Conservation (phyloP, 2,329 filamentous ascomycete genomes). For the Fusarium drepaniforme region DNA sequence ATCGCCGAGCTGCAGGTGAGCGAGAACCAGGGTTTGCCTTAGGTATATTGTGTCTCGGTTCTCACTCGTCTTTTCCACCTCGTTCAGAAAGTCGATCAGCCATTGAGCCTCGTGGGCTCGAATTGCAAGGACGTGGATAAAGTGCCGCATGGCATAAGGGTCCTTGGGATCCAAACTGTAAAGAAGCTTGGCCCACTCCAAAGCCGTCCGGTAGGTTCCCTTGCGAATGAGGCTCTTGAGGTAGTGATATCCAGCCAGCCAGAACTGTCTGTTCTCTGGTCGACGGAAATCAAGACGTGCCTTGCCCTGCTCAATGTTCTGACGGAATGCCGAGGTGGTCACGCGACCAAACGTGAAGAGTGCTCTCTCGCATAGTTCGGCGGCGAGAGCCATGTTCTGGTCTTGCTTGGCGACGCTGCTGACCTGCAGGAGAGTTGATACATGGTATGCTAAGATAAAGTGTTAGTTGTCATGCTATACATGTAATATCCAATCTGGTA, state of each 20-base stretch:
- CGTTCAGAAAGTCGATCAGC: slow-evolving; percentile 76
- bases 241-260: slow-evolving; percentile 90
- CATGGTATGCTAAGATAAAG: slow-evolving; percentile 77
- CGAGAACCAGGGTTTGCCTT: slow-evolving; percentile 81
- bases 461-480: background rate
- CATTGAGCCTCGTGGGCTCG: slow-evolving; percentile 82
- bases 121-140: slow-evolving; percentile 88
- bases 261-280: slow-evolving; percentile 92
- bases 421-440: slow-evolving; percentile 93
- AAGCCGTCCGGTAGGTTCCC: slow-evolving; percentile 92
- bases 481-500: background rate
- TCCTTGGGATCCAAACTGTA: slow-evolving; percentile 81
- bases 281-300: slow-evolving; percentile 85
- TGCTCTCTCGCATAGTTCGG: slow-evolving; percentile 89
- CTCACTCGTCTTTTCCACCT: slow-evolving; percentile 50
- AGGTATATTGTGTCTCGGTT: slow-evolving; percentile 72
- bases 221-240: slow-evolving; percentile 87
- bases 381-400: slow-evolving; percentile 85
- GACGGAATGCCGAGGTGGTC: slow-evolving; percentile 84
- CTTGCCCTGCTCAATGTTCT: slow-evolving; percentile 80
- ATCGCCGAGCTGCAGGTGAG: slow-evolving; percentile 79
- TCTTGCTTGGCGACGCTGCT: slow-evolving; percentile 94
- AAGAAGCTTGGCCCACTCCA: slow-evolving; percentile 93
- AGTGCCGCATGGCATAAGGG: slow-evolving; percentile 84
- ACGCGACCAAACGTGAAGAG: slow-evolving; percentile 95